Percentiles rank a stretch among this genome's conserved stretches.
phyloP scores from a whole-genome alignment of 306 rosid genomes.

The Clitoria ternatea region DNA sequence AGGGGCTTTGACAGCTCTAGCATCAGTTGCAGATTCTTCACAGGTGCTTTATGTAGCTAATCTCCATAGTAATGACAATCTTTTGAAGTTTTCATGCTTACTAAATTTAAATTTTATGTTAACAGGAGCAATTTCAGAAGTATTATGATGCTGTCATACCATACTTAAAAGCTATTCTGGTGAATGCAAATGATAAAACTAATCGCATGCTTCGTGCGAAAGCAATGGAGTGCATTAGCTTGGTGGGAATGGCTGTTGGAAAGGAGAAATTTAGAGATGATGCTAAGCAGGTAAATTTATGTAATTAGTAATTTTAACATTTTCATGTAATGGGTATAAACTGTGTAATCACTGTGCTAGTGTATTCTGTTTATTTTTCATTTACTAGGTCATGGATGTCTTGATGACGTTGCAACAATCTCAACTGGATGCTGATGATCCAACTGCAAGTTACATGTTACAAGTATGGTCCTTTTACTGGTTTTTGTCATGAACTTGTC shows the following conservation, averaged over 20 bases:
- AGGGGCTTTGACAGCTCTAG: conserved; percentile 71
- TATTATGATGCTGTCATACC: conserved; percentile 96
- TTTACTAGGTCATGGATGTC: conserved; percentile 85
- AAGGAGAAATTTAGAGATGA: conserved; percentile 94
- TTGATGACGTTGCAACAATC: conserved; percentile 92
- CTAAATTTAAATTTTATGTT: conserved; percentile 2
- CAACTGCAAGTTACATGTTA: conserved; percentile 95
- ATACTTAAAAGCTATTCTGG: conserved; percentile 81
- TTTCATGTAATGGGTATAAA: not conserved
- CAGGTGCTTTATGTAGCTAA: conserved; percentile 42
- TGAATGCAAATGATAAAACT: conserved; percentile 93
- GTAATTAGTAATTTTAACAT: not conserved
- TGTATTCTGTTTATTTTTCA: conserved; percentile 14
- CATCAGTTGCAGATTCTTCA: conserved; percentile 82
- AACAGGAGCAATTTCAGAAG: conserved; percentile 65
- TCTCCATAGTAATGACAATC: not conserved
- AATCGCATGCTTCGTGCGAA: conserved; percentile 97
- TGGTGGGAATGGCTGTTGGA: conserved; percentile 99
- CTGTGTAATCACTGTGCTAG: not conserved
- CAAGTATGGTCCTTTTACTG: conserved; percentile 53
- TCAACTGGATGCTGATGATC: conserved; percentile 88
- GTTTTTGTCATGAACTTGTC: conserved; percentile 1
- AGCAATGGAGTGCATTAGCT: conserved; percentile 99
- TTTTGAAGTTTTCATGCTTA: not conserved
- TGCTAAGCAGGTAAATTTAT: conserved; percentile 75